Base-by-base conservation (phyloP, 345 rosid genomes). In the Toxicodendron radicans region DNA sequence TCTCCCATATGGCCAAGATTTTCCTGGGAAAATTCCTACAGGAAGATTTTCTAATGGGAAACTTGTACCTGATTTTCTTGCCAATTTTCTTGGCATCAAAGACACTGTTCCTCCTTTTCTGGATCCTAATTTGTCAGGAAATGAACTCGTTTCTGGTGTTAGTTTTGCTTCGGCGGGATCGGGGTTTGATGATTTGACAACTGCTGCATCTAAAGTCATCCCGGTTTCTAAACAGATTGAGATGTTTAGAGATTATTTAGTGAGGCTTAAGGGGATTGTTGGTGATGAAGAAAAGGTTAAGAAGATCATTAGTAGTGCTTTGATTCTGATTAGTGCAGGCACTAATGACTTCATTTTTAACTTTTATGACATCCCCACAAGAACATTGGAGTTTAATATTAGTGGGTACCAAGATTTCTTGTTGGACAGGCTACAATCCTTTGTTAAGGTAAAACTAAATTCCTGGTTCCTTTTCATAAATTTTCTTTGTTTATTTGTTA, bases 261-360 rank as follows among this genome's bases (percentile, higher is more conserved):
- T 18, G 32, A 86, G 78, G 79, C 78, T 91, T 10, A 61, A 49
- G 57, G 56, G 60, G 3, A 69, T 80, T 57, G 78, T 83, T 0
- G 93, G 92, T 0, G 64, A 77, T 0, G 64, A 77, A 10, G 81
- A 72, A 13, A 84, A 83, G 62, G 88, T 89, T 27, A 64, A 57
- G 56, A 65, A 62, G 53, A 88, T 85, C 6, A 27, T 93, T 30
- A 33, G 56, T 23, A 70, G 73, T 18, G 85, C 93, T 21, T 58
- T 91, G 23, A 82, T 85, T 43, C 7, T 91, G 18, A 21, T 91
- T 17, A 87, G 95, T 81, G 87, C 95, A 1, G 97, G 89, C 38
- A 78, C 90, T 17, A 93, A 93, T 27, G 97, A 89, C 72, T 78
- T 87, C 35, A 38, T 52, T 54, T 43, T 82, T 6, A 88, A 89